Base-by-base conservation (phyloP, 2,329 filamentous ascomycete genomes). In the Pyrenophora tritici-repentis region DNA sequence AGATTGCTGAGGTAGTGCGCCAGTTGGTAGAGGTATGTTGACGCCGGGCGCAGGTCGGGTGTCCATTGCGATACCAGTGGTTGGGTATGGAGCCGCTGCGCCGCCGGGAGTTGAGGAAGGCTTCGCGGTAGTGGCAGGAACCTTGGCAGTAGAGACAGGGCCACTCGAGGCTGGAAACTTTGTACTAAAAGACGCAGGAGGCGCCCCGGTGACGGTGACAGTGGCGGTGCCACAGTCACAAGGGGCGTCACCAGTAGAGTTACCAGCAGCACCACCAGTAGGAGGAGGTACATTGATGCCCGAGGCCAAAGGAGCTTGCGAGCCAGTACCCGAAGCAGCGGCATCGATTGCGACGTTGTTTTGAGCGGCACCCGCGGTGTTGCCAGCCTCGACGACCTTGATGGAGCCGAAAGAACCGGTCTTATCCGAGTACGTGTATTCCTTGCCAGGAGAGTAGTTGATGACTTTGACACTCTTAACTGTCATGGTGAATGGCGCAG, bases 401-500 rank as follows among this genome's bases (percentile, higher is more conserved):
- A 83, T 83, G 65, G 76, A 79, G 56, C 79, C 53, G 53, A 65
- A 82, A 46, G 59, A 68, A 35, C 81, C 81, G 12, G 73, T 73
- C 57, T 71, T 69, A 69, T 83, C 81, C 42, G 70, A 71, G 67
- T 77, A 83, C 53, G 75, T 67, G 73, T 83, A 83, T 44, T 75
- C 70, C 39, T 68, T 75, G 20, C 76, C 79, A 6, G 80, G 80
- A 55, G 78, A 77, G 73, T 79, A 78, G 73, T 83, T 82, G 54
- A 72, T 75, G 60, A 83, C 76, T 51, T 74, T 77, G 56, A 83
- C 75, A 42, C 62, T 73, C 64, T 79, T 73, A 48, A 83, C 78
- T 39, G 73, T 76, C 79, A 83, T 82, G 54, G 69, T 76, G 73
- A 78, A 82, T 4, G 80, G 79, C 10, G 62, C 79, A 51, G 78